Conservation (phyloP, 2,329 filamentous ascomycete genomes). For the Alternaria burnsii region DNA sequence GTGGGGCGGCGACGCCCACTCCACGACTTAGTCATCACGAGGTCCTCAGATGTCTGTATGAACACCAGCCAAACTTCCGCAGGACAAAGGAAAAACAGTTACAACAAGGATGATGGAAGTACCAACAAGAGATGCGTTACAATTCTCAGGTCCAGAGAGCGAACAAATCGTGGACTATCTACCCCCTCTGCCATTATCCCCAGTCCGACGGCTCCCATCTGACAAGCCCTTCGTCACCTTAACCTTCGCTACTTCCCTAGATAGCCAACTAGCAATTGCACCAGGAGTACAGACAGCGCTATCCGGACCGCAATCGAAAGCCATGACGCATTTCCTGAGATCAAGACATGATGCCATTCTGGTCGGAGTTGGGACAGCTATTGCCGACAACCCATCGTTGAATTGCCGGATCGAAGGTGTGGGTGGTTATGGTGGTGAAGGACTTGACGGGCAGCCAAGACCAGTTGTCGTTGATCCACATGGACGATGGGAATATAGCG, state of each 20-base stretch:
- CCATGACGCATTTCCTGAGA: conserved; percentile 92
- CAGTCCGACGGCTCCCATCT: background rate
- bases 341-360: conserved; percentile 84
- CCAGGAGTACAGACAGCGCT: conserved; percentile 83
- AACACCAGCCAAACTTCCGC: background rate
- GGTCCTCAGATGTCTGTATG: background rate
- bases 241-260: conserved; percentile 90
- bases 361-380: conserved; percentile 82
- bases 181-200: conserved; percentile 37
- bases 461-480: conserved; percentile 84
- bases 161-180: conserved; percentile 63
- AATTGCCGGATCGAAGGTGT: conserved; percentile 78
- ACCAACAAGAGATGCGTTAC: conserved; percentile 35
- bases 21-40: conserved; percentile 19
- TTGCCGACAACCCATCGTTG: conserved; percentile 84
- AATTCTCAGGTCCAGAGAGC: conserved; percentile 56
- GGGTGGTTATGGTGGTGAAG: conserved; percentile 63
- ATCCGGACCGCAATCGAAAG: conserved; percentile 83
- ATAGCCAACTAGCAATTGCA: conserved; percentile 77
- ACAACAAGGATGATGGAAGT: conserved; percentile 9
- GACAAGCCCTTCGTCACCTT: conserved; percentile 64
- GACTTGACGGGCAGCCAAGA: conserved; percentile 71
- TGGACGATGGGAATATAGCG: conserved; percentile 73
- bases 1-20: conserved; percentile 24
- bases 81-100: background rate